These are phyloP conservation scores for Puccinia brachypodii DNA, from an alignment of 1,284 basidiomycete genomes.

Conservation along the genomic window DNA sequence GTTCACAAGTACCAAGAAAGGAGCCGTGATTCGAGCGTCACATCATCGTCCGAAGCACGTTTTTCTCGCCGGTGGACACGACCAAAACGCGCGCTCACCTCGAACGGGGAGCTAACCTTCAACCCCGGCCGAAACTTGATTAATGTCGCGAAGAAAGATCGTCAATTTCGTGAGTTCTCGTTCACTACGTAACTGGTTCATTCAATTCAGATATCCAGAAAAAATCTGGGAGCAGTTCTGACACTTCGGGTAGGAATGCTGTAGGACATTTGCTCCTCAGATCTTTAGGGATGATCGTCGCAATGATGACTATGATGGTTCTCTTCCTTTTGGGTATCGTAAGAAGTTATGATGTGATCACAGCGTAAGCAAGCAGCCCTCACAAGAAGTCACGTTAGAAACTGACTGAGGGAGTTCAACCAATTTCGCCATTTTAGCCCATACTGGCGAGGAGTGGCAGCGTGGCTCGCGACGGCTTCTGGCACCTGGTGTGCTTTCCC, in stretches of 20 bases:
- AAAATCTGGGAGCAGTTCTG: too few species aligned
- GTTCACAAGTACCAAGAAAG: background rate
- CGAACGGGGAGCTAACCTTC: background rate
- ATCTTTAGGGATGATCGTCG: background rate
- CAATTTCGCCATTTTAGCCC: background rate
- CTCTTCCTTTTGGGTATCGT: background rate
- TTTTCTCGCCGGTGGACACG: background rate
- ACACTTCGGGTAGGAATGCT: background rate
- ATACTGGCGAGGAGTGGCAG: background rate
- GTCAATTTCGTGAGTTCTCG: conserved; percentile 7
- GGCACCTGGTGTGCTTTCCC: conserved; percentile 2
- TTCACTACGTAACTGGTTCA: too few species aligned
- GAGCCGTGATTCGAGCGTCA: background rate
- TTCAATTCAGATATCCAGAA: too few species aligned
- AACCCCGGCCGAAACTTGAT: background rate
- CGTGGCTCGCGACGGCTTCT: background rate
- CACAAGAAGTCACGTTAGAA: background rate
- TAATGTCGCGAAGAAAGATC: background rate
- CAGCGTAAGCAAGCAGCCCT: background rate
- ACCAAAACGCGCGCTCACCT: background rate
- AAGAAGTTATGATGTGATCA: background rate
- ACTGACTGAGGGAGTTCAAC: background rate
- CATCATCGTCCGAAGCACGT: background rate
- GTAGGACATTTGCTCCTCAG: background rate
- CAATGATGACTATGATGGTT: conserved; percentile 12